Evolutionary conservation across 2,329 filamentous ascomycete genomes (phyloP).

Genomic region (Sporothrix sp.): DNA sequence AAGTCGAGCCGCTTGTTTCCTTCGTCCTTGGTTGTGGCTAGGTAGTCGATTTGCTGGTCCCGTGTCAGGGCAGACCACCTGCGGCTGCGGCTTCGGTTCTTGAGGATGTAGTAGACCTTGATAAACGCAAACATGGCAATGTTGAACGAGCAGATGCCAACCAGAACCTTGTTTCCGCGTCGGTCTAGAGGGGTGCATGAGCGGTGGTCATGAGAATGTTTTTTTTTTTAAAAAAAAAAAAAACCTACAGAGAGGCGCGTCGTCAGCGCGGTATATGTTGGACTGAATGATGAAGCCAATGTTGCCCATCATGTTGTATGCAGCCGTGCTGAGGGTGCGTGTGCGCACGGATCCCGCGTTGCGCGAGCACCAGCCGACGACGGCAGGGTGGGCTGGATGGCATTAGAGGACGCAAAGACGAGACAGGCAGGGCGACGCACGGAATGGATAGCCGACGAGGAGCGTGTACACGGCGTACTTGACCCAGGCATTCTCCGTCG

Average conservation of each 20-base stretch:
- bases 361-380: constrained; percentile 49
- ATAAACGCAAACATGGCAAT: constrained; percentile 24
- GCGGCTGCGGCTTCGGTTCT: constrained; percentile 37
- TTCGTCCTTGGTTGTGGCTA: constrained; percentile 31
- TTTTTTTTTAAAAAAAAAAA: too few relatives aligned
- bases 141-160: constrained; percentile 30
- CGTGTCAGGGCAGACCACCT: constrained; percentile 40
- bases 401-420: too few relatives aligned
- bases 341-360: constrained; percentile 54
- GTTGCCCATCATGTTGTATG: constrained; percentile 50
- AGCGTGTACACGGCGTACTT: constrained; percentile 38
- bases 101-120: constrained; percentile 38
- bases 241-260: constrained; percentile 42
- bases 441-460: constrained; percentile 35
- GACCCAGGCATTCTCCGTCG: constrained; percentile 29
- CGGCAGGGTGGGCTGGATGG: constrained; percentile 26
- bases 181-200: too few relatives aligned
- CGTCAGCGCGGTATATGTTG: constrained; percentile 31
- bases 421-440: constrained; percentile 40
- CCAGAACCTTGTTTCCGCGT: constrained; percentile 31
- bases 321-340: constrained; percentile 47
- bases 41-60: constrained; percentile 40
- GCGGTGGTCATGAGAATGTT: too few relatives aligned
- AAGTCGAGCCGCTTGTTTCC: constrained; percentile 38
- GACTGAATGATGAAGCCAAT: constrained; percentile 33